Evolutionary conservation across 305 asterid genomes (phyloP).

Genomic region (Rubia balearica): DNA sequence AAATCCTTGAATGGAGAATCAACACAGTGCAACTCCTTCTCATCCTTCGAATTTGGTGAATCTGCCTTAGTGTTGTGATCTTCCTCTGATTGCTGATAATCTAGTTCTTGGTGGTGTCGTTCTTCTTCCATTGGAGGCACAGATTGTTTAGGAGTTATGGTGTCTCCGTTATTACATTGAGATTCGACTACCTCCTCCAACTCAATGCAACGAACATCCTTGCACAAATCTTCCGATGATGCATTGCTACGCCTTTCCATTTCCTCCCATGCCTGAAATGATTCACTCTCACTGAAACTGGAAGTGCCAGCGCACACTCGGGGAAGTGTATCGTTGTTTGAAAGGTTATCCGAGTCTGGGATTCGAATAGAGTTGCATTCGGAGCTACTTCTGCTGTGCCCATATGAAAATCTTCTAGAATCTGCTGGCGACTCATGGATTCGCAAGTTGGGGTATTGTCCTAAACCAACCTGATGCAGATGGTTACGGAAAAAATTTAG

Average conservation of each 20-base stretch:
- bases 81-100: constrained; percentile 14
- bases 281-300: constrained; percentile 50
- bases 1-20: constrained; percentile 23
- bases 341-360: constrained; percentile 44
- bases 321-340: constrained; percentile 35
- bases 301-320: constrained; percentile 34
- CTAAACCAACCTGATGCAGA: constrained; percentile 50
- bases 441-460: constrained; percentile 56
- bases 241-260: constrained; percentile 60
- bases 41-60: constrained; percentile 22
- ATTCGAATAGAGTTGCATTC: constrained; percentile 45
- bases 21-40: constrained; percentile 36
- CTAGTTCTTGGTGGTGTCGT: constrained; percentile 16
- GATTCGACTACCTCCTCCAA: constrained; percentile 32
- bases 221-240: constrained; percentile 64
- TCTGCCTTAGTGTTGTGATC: constrained; percentile 1
- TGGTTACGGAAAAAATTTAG: constrained; percentile 11
- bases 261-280: constrained; percentile 70
- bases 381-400: constrained; percentile 60
- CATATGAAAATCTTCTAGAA: constrained; percentile 19
- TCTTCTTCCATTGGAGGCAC: constrained; percentile 26
- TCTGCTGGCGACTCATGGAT: constrained; percentile 43
- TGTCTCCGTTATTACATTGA: constrained; percentile 25
- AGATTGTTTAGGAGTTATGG: constrained; percentile 17
- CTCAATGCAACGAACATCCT: constrained; percentile 80